Conservation (phyloP, 169 alveolate genomes). For the Toxoplasma gondii region DNA sequence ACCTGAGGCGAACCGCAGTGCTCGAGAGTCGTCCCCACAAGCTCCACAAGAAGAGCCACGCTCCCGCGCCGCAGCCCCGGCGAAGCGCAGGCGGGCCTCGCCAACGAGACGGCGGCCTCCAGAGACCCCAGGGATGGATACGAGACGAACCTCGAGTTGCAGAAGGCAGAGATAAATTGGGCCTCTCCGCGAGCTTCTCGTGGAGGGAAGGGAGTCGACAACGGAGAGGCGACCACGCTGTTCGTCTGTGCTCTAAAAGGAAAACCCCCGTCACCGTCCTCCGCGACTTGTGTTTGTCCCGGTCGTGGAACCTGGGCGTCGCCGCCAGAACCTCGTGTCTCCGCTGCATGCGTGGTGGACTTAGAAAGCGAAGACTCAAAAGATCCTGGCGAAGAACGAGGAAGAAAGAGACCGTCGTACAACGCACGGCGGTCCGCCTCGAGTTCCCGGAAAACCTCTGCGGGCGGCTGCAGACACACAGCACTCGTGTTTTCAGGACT, state of each 20-base stretch:
- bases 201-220: neutral
- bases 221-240: neutral
- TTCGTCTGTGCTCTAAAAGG: neutral
- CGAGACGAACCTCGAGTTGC: neutral
- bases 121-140: neutral
- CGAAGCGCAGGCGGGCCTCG: neutral
- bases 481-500: too few relatives aligned
- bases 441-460: conserved; percentile 48
- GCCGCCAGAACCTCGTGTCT: neutral
- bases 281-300: neutral
- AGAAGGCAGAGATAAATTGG: neutral
- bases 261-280: neutral
- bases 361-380: neutral
- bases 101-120: neutral
- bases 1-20: conserved; percentile 44
- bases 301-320: neutral
- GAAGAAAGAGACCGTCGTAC: conserved; percentile 51
- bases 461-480: conserved; percentile 45
- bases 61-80: conserved; percentile 60
- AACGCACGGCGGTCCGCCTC: conserved; percentile 35
- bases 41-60: neutral
- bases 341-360: neutral
- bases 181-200: neutral
- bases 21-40: conserved; percentile 50
- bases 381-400: neutral